Evolutionary conservation across 1,284 basidiomycete genomes (phyloP).

Genomic region (Malassezia furfur): DNA sequence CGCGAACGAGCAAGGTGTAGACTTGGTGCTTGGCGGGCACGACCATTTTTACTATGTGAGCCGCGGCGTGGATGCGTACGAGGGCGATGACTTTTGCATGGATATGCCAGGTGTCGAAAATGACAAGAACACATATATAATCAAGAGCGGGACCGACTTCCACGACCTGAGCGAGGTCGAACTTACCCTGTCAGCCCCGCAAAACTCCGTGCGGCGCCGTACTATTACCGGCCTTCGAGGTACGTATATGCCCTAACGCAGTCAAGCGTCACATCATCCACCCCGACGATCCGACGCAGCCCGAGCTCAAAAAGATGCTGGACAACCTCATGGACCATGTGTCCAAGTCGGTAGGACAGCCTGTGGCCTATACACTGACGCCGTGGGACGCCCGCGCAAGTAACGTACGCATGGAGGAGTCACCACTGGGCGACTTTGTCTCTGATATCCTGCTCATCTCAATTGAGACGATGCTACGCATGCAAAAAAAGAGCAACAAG

Average conservation of each 20-base stretch:
- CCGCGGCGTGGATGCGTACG: slow-evolving; percentile 64
- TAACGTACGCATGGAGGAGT: slow-evolving; percentile 63
- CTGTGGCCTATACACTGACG: slow-evolving; percentile 62
- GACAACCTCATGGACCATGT: slow-evolving; percentile 63
- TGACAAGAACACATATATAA: slow-evolving; percentile 54
- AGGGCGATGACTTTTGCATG: slow-evolving; percentile 58
- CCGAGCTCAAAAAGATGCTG: slow-evolving; percentile 58
- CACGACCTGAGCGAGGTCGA: slow-evolving; percentile 69
- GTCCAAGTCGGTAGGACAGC: slow-evolving; percentile 56
- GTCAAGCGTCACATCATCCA: slow-evolving; percentile 61
- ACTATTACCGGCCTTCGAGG: slow-evolving; percentile 57
- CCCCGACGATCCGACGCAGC: slow-evolving; percentile 58
- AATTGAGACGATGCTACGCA: slow-evolving; percentile 69
- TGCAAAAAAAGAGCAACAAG: background rate
- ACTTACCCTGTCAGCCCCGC: slow-evolving; percentile 59
- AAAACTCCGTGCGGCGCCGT: slow-evolving; percentile 58
- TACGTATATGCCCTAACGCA: too few relatives aligned
- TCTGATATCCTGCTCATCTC: slow-evolving; percentile 75
- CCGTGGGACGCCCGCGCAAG: slow-evolving; percentile 68
- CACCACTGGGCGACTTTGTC: slow-evolving; percentile 75
- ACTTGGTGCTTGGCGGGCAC: slow-evolving; percentile 77
- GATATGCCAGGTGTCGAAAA: slow-evolving; percentile 61
- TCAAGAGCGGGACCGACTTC: slow-evolving; percentile 87
- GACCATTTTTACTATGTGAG: slow-evolving; percentile 79
- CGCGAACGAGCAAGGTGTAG: slow-evolving; percentile 61